phyloP scores from a whole-genome alignment of 805 yeast genomes.

The Hanseniaspora singularis region DNA sequence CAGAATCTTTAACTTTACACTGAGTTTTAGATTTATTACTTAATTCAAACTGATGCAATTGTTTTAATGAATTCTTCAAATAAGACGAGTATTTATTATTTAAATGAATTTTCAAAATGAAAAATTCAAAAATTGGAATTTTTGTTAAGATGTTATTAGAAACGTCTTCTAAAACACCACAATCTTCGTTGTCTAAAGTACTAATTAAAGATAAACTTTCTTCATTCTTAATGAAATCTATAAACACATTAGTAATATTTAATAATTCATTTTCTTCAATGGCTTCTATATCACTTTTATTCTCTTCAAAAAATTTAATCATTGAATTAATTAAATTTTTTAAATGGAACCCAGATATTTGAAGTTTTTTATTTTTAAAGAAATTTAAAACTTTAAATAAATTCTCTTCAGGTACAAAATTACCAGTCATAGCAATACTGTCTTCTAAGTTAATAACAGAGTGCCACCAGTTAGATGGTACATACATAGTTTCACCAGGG shows the following conservation, averaged over 20 bases:
- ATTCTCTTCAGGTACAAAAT: constrained; percentile 63
- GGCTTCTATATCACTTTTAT: constrained; percentile 16
- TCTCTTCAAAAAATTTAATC: constrained; percentile 17
- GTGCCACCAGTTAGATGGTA: constrained; percentile 98
- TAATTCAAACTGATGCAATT: neutral
- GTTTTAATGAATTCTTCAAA: neutral
- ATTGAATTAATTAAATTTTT: constrained; percentile 36
- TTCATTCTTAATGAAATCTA: constrained; percentile 15
- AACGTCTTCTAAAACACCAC: constrained; percentile 38
- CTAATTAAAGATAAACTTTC: constrained; percentile 9
- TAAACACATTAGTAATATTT: constrained; percentile 26
- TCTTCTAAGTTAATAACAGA: constrained; percentile 75
- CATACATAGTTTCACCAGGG: constrained; percentile 76
- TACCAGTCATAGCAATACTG: constrained; percentile 78
- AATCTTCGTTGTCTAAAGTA: constrained; percentile 41
- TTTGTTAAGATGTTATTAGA: constrained; percentile 25
- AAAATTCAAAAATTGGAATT: constrained; percentile 53
- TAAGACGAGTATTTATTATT: constrained; percentile 21
- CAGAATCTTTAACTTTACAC: constrained; percentile 3
- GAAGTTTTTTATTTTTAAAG: constrained; percentile 52
- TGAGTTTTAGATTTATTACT: neutral
- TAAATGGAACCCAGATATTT: constrained; percentile 69
- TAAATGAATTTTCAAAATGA: constrained; percentile 38
- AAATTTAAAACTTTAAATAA: constrained; percentile 54
- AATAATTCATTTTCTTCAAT: constrained; percentile 20